phyloP scores from a whole-genome alignment of 768 basidiomycete genomes.

The Chalciporus chontae region DNA sequence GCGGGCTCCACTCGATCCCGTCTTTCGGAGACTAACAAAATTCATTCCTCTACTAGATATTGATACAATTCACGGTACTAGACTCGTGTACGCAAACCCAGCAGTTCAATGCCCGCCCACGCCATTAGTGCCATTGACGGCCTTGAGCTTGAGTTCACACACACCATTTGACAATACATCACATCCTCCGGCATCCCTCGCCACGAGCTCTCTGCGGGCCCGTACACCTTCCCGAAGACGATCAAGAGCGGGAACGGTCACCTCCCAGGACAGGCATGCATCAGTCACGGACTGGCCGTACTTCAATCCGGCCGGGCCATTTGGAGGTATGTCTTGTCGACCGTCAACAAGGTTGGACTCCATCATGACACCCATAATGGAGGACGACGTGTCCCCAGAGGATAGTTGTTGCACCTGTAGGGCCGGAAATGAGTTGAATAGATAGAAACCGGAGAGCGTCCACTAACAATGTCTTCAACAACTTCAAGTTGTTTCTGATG shows the following conservation, averaged over 20 bases:
- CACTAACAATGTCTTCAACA: constrained; percentile 79
- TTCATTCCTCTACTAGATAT: not conserved
- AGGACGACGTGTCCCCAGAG: constrained; percentile 60
- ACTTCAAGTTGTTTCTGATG: constrained; percentile 86
- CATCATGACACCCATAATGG: constrained; percentile 93
- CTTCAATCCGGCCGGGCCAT: constrained; percentile 67
- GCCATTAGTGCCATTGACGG: constrained; percentile 10
- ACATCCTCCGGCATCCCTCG: constrained; percentile 24
- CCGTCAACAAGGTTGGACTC: constrained; percentile 90
- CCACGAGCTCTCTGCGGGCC: constrained; percentile 58
- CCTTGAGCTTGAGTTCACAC: too few relatives aligned
- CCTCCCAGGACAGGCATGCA: constrained; percentile 88
- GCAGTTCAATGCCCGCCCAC: constrained; percentile 7
- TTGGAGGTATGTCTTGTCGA: constrained; percentile 75
- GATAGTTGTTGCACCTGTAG: constrained; percentile 69
- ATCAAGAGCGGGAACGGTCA: constrained; percentile 77
- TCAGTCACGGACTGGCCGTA: constrained; percentile 90
- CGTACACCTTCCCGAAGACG: constrained; percentile 85
- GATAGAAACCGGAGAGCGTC: constrained; percentile 2
- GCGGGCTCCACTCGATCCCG: too few relatives aligned
- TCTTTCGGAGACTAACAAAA: not conserved
- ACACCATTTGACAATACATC: constrained; percentile 1
- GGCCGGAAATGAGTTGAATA: constrained; percentile 10
- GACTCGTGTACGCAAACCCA: not conserved
- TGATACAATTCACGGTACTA: not conserved